Evolutionary conservation across 2,329 filamentous ascomycete species (phyloP), one percentile per base, ranked within the genome.

Genomic region (Phialemonium atrogriseum): DNA sequence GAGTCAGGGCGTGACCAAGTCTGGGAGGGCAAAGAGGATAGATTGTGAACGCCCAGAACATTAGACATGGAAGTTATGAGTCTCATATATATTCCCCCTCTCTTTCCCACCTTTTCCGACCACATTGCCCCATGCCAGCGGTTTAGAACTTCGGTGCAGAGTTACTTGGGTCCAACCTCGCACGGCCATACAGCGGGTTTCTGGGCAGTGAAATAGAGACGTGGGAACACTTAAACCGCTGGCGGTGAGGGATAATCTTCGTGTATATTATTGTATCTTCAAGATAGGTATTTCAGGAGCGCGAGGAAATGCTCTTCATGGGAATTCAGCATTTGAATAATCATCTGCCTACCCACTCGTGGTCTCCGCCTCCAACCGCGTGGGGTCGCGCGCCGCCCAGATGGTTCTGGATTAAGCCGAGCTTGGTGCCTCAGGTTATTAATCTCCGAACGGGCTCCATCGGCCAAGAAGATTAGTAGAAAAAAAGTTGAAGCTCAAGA

Each of bases 1-100:
- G 49, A 70, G 68, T 42, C 66, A 76, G 39, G 70, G 73, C 13
- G 43, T 59, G 3, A 40, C 45, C 58, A 60, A 51, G 50, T 46
- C 46, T 13, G 44, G 39, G 18, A 53, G 47, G 37, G 51, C 48
- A 24, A 54, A 53, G 13, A 42, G 40, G 29, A 32, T 29, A 22
- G 38, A 44, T 35, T 30, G 38, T 39, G 32, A 46, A 39, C 22
- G 37, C 29, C 9, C 28, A 22, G 30, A 43, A 25, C 17, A 29
- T 33, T 42, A 46, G 19, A 40, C 15, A 20, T 34, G 26, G n/a
- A 27, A 7, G 26, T 5, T 17, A 19, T 27, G 15, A n/a, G 4
- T n/a, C 15, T 10, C 10, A n/a, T 10, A 18, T n/a, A 27, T 27
- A 19, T 19, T 24, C 5, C 13, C 9, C 11, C 15, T 19, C 10